A percentile compares a stretch with the other conserved stretches of the same genome.
These are phyloP conservation scores for Sporothrix schenckii DNA, from an alignment of 2,329 filamentous ascomycete genomes.

Conservation along the genomic window DNA sequence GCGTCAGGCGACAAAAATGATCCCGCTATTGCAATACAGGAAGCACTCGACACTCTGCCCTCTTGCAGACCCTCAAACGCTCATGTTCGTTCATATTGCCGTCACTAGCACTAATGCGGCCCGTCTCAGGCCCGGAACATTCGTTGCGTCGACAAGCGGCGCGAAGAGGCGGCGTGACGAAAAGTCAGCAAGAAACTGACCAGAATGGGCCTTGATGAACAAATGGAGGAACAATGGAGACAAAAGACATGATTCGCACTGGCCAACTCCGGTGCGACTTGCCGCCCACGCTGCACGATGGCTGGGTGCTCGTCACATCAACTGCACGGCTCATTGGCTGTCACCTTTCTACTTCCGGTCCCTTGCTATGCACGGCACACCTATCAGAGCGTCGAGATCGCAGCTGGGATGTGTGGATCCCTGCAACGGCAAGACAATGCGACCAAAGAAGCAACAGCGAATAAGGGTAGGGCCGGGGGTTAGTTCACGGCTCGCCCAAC, in stretches of 20 bases:
- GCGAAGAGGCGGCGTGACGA: conserved; percentile 26
- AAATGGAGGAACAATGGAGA: background rate
- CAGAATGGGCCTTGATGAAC: background rate
- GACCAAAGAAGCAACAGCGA: conserved; percentile 20
- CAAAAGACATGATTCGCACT: conserved; percentile 1
- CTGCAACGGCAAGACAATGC: conserved; percentile 30
- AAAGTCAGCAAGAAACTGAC: conserved; percentile 12
- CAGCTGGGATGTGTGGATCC: conserved; percentile 36
- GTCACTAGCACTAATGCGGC: conserved; percentile 29
- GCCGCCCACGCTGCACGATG: conserved; percentile 49
- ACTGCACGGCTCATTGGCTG: conserved; percentile 46
- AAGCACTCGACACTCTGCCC: background rate
- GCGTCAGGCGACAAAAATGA: background rate
- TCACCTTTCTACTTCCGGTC: background rate
- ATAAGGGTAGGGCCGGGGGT: conserved; percentile 28
- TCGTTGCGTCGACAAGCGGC: conserved; percentile 4
- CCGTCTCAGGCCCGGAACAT: conserved; percentile 31
- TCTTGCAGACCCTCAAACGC: background rate
- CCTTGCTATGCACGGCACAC: conserved; percentile 36
- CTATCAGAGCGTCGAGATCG: conserved; percentile 44
- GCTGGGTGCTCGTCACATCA: conserved; percentile 48
- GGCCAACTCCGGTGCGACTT: conserved; percentile 41
- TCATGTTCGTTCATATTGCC: background rate
- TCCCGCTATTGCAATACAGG: background rate
- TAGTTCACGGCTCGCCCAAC: conserved; percentile 27